These are phyloP conservation scores for Rubroboletus pulcherrimus DNA, from an alignment of 768 basidiomycete species.

Conservation along the genomic window DNA sequence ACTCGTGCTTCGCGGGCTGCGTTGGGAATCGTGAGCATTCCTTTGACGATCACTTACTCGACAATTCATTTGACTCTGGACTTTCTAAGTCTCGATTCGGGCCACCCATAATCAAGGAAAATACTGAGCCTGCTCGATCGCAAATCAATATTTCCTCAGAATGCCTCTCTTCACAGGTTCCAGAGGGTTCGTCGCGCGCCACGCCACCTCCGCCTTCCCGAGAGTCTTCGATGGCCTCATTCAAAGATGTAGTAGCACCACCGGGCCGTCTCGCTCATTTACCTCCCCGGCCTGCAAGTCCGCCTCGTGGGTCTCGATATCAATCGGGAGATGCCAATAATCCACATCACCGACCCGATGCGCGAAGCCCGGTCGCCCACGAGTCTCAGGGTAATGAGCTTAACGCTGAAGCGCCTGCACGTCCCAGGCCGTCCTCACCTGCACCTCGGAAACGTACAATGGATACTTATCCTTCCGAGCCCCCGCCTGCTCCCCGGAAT, in stretches of 20 bases:
- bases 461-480: conserved; percentile 10
- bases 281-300: conserved; percentile 22
- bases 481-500: conserved; percentile 4
- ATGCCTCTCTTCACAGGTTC: conserved; percentile 8
- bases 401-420: conserved; percentile 1
- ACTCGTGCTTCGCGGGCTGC: conserved; percentile 17
- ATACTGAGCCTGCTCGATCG: conserved; percentile 2
- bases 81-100: conserved; percentile 30
- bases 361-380: background rate
- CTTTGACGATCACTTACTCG: too few relatives aligned
- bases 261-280: conserved; percentile 15
- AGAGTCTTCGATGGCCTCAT: conserved; percentile 26
- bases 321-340: conserved; percentile 10
- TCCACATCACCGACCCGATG: background rate
- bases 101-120: conserved; percentile 26
- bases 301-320: conserved; percentile 10
- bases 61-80: background rate
- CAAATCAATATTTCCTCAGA: conserved; percentile 16
- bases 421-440: conserved; percentile 6
- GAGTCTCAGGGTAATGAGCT: conserved; percentile 1
- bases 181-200: conserved; percentile 19
- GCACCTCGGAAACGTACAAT: conserved; percentile 2
- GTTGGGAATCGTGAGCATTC: conserved; percentile 15
- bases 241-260: conserved; percentile 6
- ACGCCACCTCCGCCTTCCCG: conserved; percentile 30